phyloP scores from a whole-genome alignment of 164 flowering plant species.

The Houttuynia cordata region DNA sequence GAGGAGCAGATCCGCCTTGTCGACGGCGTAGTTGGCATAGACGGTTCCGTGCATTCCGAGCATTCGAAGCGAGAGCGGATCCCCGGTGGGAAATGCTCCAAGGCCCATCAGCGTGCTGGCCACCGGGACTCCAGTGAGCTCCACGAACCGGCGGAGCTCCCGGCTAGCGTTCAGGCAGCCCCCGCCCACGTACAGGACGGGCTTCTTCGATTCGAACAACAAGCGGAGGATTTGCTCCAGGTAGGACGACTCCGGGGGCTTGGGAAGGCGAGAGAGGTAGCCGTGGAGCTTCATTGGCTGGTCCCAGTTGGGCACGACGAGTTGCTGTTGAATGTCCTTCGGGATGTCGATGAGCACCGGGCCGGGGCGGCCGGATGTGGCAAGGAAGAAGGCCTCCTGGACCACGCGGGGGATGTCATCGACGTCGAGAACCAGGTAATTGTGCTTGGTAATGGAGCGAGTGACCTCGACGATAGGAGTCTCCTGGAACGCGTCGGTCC shows the following conservation, averaged over 20 bases:
- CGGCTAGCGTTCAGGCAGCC: conserved; percentile 58
- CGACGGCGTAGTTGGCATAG: conserved; percentile 61
- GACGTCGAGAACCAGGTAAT: conserved; percentile 48
- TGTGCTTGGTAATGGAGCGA: conserved; percentile 58
- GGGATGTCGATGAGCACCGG: conserved; percentile 64
- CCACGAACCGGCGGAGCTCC: conserved; percentile 44
- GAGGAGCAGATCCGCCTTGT: conserved; percentile 45
- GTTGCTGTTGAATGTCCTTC: conserved; percentile 53
- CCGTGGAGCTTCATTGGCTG: conserved; percentile 31
- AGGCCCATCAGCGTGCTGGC: conserved; percentile 72
- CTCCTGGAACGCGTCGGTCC: conserved; percentile 63
- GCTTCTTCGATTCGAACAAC: conserved; percentile 43
- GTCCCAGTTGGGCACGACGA: conserved; percentile 44
- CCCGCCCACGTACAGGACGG: conserved; percentile 59
- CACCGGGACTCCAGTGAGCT: conserved; percentile 55
- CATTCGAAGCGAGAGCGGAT: conserved; percentile 45
- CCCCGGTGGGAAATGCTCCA: conserved; percentile 31
- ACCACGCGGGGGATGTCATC: conserved; percentile 54
- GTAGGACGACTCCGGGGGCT: conserved; percentile 15
- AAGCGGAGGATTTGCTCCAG: conserved; percentile 48
- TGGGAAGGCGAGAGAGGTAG: conserved; percentile 38
- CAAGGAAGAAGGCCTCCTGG: conserved; percentile 42
- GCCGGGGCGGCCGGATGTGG: conserved; percentile 49
- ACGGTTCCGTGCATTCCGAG: conserved; percentile 79
- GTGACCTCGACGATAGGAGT: conserved; percentile 69